These are phyloP conservation scores for Calocybe gangraenosa DNA, from an alignment of 768 basidiomycete species.

Conservation along the genomic window DNA sequence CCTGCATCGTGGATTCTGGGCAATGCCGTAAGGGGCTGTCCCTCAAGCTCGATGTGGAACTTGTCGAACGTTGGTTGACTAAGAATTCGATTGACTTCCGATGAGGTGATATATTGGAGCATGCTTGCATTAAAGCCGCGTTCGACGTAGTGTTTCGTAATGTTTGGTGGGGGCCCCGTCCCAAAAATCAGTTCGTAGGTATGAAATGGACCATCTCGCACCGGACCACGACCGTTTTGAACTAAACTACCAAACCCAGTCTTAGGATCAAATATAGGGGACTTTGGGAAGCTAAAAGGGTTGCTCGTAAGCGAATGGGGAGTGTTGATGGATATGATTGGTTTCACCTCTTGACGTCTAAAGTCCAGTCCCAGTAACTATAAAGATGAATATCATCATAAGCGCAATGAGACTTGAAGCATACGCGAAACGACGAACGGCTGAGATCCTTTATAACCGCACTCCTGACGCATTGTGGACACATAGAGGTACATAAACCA, in stretches of 20 bases:
- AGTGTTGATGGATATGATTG: too few species aligned
- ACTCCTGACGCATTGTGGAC: conserved; percentile 20
- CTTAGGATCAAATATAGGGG: conserved; percentile 9
- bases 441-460: conserved; percentile 20
- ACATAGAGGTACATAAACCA: conserved; percentile 20
- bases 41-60: conserved; percentile 16
- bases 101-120: conserved; percentile 15
- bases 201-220: conserved; percentile 10
- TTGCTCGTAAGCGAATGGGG: neutral
- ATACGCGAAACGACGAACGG: conserved; percentile 12
- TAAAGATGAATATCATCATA: neutral
- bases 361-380: conserved; percentile 14
- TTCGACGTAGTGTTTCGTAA: conserved; percentile 10
- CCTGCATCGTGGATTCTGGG: conserved; percentile 11
- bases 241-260: conserved; percentile 12
- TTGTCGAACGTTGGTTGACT: conserved; percentile 15
- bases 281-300: neutral
- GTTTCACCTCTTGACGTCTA: conserved; percentile 1
- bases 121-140: conserved; percentile 11
- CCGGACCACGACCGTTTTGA: conserved; percentile 12
- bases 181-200: conserved; percentile 5
- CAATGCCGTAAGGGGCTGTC: conserved; percentile 6
- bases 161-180: conserved; percentile 8
- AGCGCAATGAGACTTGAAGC: too few species aligned
- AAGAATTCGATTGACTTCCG: conserved; percentile 16